Evolutionary conservation across 345 rosid species (phyloP).

Genomic region (Diplotaxis tenuifolia): DNA sequence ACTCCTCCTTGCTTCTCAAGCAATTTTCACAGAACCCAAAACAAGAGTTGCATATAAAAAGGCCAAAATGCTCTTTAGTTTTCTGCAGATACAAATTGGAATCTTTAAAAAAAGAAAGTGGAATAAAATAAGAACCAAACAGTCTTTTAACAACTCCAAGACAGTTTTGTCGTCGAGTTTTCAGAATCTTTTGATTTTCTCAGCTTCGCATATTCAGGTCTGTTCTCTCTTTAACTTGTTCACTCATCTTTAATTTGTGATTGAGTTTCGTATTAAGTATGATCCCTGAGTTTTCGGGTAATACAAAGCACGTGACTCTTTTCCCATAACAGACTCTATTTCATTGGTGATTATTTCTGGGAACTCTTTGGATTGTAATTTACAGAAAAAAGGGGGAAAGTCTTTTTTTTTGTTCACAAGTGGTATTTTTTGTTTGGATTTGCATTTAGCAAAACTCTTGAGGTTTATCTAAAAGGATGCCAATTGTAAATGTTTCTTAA

Average conservation of each 20-base stretch:
- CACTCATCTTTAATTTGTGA: not conserved
- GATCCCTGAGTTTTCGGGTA: slow-evolving; percentile 4
- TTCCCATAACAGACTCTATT: slow-evolving; percentile 20
- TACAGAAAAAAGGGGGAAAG: not conserved
- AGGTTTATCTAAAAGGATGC: not conserved
- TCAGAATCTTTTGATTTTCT: too few species aligned
- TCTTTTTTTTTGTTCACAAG: not conserved
- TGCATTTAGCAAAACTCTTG: not conserved
- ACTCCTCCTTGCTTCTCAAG: slow-evolving; percentile 37
- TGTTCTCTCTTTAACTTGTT: slow-evolving; percentile 12
- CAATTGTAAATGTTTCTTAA: not conserved
- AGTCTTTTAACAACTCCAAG: not conserved
- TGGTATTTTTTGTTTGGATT: not conserved
- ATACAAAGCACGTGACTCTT: slow-evolving; percentile 10
- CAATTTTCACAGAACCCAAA: slow-evolving; percentile 16
- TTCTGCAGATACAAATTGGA: slow-evolving; percentile 14
- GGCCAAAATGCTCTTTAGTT: not conserved
- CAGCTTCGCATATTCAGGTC: too few species aligned
- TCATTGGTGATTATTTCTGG: slow-evolving; percentile 19
- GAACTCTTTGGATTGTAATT: slow-evolving; percentile 9
- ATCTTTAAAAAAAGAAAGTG: not conserved
- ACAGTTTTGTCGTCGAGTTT: slow-evolving; percentile 29
- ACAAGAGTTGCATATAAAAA: slow-evolving; percentile 20
- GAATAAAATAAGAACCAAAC: not conserved
- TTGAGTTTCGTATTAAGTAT: not conserved